Conservation (phyloP, 2,329 filamentous ascomycete species). For the Beauveria caledonica region DNA sequence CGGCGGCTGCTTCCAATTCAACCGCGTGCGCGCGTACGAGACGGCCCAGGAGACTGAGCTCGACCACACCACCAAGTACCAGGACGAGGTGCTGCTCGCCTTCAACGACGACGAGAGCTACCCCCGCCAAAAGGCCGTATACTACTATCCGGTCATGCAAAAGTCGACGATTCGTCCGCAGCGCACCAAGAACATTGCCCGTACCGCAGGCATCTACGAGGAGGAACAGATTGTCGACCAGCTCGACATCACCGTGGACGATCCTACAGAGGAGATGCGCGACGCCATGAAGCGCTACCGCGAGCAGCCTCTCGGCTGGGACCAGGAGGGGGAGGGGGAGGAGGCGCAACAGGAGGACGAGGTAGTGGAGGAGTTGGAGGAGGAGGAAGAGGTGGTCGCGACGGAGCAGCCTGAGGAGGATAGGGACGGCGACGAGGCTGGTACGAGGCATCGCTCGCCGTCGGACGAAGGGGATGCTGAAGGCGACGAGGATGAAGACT, state of each 20-base stretch:
- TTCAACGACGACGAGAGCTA: slow-evolving; percentile 45
- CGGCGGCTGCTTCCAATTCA: slow-evolving; percentile 50
- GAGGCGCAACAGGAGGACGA: slow-evolving; percentile 27
- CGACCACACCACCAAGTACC: slow-evolving; percentile 51
- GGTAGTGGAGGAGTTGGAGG: slow-evolving; percentile 20
- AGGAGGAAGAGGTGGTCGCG: slow-evolving; percentile 21
- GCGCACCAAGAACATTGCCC: slow-evolving; percentile 54
- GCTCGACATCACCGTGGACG: slow-evolving; percentile 45
- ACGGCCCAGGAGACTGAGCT: slow-evolving; percentile 50
- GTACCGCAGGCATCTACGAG: slow-evolving; percentile 38
- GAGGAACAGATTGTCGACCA: slow-evolving; percentile 47
- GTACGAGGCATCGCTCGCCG: slow-evolving; percentile 20
- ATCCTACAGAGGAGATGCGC: slow-evolving; percentile 45
- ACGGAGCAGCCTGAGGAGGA: slow-evolving; percentile 1
- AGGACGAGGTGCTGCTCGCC: slow-evolving; percentile 54
- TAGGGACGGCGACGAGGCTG: slow-evolving; percentile 19
- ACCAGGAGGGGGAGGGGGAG: slow-evolving; percentile 31
- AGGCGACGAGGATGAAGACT: slow-evolving; percentile 29
- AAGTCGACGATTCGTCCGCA: slow-evolving; percentile 54
- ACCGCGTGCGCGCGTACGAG: slow-evolving; percentile 56
- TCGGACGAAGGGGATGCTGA: slow-evolving; percentile 35
- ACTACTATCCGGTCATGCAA: slow-evolving; percentile 63
- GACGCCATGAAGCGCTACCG: slow-evolving; percentile 45
- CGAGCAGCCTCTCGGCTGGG: slow-evolving; percentile 42
- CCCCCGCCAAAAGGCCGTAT: slow-evolving; percentile 48